phyloP scores from a whole-genome alignment of 345 rosid genomes.

The Salix dunnii region DNA sequence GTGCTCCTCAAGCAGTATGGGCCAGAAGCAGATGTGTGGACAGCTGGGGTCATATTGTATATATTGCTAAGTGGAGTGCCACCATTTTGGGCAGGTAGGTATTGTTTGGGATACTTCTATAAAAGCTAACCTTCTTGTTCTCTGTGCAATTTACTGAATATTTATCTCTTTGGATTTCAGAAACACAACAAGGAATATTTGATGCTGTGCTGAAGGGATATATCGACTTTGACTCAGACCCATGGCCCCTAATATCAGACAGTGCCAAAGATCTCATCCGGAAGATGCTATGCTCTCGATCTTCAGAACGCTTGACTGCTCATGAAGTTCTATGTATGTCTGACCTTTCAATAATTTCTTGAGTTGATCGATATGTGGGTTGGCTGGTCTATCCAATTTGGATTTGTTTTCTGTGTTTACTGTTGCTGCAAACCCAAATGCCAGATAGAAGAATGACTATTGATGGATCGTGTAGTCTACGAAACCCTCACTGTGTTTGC shows the following conservation, averaged over 20 bases:
- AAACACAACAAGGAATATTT: constrained; percentile 96
- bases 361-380: not conserved
- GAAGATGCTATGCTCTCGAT: constrained; percentile 75
- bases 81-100: constrained; percentile 97
- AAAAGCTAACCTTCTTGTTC: constrained; percentile 1
- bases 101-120: not conserved
- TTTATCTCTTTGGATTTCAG: constrained; percentile 36
- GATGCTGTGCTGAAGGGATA: constrained; percentile 94
- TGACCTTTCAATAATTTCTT: constrained; percentile 1
- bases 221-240: constrained; percentile 90
- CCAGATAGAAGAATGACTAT: not conserved
- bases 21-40: constrained; percentile 98
- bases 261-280: constrained; percentile 84
- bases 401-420: not conserved
- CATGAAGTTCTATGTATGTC: constrained; percentile 92
- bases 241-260: constrained; percentile 92
- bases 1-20: constrained; percentile 90
- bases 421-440: not conserved
- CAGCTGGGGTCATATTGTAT: constrained; percentile 92
- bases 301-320: constrained; percentile 82
- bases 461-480: not conserved
- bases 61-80: constrained; percentile 98
- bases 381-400: not conserved
- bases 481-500: not conserved
- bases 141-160: constrained; percentile 14